Conservation (phyloP, 2,329 filamentous ascomycete species). For the Cephalotrichum gorgonifer region DNA sequence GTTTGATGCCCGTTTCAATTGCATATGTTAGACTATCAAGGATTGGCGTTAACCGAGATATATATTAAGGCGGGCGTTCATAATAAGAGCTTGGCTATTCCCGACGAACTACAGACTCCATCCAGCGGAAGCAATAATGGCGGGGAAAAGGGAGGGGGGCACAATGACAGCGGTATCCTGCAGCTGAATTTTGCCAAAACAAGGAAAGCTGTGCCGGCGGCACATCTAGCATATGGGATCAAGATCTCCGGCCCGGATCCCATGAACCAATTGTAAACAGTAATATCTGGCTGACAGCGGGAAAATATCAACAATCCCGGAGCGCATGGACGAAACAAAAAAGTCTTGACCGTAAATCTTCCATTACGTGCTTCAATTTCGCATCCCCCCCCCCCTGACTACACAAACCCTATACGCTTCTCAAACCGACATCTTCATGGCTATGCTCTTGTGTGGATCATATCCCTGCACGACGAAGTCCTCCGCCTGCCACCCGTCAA, state of each 20-base stretch:
- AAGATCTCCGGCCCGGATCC: background rate
- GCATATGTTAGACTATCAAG: constrained; percentile 2
- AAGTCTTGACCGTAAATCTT: background rate
- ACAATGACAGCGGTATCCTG: background rate
- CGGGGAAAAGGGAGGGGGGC: background rate
- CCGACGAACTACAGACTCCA: no score
- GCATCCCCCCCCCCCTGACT: background rate
- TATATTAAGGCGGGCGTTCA: background rate
- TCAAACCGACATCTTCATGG: constrained; percentile 97
- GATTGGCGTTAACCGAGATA: background rate
- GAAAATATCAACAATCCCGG: background rate
- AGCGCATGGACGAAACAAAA: background rate
- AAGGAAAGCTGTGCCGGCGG: constrained; percentile 1
- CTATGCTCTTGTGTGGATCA: constrained; percentile 79
- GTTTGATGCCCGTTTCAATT: constrained; percentile 5
- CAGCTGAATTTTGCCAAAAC: constrained; percentile 2
- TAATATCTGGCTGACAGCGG: background rate
- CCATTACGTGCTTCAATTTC: background rate
- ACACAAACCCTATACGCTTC: background rate
- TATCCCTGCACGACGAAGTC: constrained; percentile 86
- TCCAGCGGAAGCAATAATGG: no score
- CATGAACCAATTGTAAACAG: background rate
- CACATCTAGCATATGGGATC: constrained; percentile 1
- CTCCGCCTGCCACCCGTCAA: constrained; percentile 83
- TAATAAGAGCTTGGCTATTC: background rate